phyloP scores from a whole-genome alignment of 202 grass and related monocot species.

The Schoenoplectus triqueter region DNA sequence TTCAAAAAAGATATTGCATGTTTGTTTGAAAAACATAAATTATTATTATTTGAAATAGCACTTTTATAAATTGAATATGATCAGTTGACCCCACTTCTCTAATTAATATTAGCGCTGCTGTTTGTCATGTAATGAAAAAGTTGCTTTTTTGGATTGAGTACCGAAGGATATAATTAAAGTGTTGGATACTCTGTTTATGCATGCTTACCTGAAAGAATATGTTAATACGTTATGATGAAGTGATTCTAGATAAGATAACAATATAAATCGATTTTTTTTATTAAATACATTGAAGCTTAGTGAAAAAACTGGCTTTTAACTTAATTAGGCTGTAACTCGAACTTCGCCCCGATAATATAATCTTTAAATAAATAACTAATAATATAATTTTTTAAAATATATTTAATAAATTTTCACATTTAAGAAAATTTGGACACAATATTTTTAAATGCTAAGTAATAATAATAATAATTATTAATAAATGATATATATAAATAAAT shows the following conservation, averaged over 20 bases:
- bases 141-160: not conserved
- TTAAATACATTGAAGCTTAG: not conserved
- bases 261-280: not conserved
- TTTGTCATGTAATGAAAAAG: not conserved
- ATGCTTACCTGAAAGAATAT: conserved; percentile 24
- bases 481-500: too few relatives aligned
- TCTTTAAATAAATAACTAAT: too few relatives aligned
- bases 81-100: not conserved
- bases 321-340: too few relatives aligned
- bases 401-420: too few relatives aligned
- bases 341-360: too few relatives aligned
- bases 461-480: too few relatives aligned
- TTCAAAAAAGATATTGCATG: not conserved
- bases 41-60: not conserved
- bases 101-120: not conserved
- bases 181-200: not conserved
- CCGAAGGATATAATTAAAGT: not conserved
- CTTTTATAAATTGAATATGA: not conserved
- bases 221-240: conserved; percentile 14
- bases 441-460: too few relatives aligned
- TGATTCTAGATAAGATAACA: not conserved
- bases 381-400: too few relatives aligned
- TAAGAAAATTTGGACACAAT: too few relatives aligned
- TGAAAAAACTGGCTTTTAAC: not conserved
- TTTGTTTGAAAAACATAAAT: not conserved